Base-by-base conservation (phyloP, 2,329 filamentous ascomycete species). In the Talaromyces amestolkiae region DNA sequence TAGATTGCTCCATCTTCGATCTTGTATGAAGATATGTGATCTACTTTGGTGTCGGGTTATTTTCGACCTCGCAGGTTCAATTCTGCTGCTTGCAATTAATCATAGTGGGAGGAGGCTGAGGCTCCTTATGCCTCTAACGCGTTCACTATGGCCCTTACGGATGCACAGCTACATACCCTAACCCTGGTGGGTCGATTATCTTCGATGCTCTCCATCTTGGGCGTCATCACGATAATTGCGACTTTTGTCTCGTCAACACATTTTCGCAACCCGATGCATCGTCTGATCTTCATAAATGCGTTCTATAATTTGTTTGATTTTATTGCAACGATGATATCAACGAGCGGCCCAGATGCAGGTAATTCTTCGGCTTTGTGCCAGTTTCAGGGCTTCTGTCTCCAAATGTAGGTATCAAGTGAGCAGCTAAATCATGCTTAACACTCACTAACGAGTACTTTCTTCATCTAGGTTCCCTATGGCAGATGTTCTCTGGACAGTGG, bases 191-290 rank as follows among this genome's bases (percentile, higher is more conserved):
- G 73, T 45, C 74, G 77, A 17, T 68, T 69, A 33, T 69, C 72
- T 13, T 78, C 76, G 3, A 66, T 67, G 2, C 69, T 78, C 10
- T 78, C 77, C 6, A 72, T 72, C 15, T 10, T 77, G 8, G 77
- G 77, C 13, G 72, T 77, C 33, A 65, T 74, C n/a, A 73, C 73
- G 3, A 78, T 78, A 64, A 72, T 78, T 56, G 64, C 61, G 24
- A 75, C 74, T 3, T 78, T 75, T 54, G 69, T 58, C 65, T 64
- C 68, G 17, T 77, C 76, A 3, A 70, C 68, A 11, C 71, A 77
- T 62, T 78, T 78, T 61, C 73, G 76, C 9, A 78, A 76, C 60
- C 77, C 77, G 9, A 78, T 77, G 66, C 76, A 78, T 64, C 75
- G 77, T 3, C 73, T 78, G 15, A 78, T 78, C 39, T 73, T 78